Conservation (phyloP, 2,329 filamentous ascomycete genomes). For the Aureobasidium vineae region DNA sequence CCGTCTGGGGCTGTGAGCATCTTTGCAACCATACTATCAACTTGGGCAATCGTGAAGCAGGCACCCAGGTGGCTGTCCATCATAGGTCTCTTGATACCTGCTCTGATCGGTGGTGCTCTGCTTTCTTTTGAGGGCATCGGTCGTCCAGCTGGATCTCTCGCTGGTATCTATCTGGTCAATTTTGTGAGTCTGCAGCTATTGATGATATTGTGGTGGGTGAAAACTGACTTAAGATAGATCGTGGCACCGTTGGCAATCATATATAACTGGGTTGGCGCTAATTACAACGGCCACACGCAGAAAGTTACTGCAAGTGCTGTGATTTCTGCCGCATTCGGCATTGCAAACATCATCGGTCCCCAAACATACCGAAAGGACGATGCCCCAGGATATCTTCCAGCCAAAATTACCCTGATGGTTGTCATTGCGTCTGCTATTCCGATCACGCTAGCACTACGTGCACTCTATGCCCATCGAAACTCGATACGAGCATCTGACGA, state of each 20-base stretch:
- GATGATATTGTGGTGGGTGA: neutral
- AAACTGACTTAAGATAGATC: neutral
- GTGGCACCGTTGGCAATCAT: conserved; percentile 27
- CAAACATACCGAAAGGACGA: conserved; percentile 39
- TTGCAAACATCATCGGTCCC: conserved; percentile 42
- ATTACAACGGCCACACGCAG: conserved; percentile 70
- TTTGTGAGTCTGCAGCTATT: conserved; percentile 22
- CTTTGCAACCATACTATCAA: conserved; percentile 52
- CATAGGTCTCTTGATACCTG: conserved; percentile 50
- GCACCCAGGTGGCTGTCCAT: conserved; percentile 54
- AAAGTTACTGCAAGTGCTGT: conserved; percentile 64
- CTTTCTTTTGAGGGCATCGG: conserved; percentile 48
- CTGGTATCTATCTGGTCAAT: conserved; percentile 39
- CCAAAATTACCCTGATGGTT: conserved; percentile 37
- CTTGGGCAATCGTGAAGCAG: conserved; percentile 47
- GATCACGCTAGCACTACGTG: conserved; percentile 4
- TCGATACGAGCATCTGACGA: neutral
- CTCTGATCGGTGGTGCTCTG: conserved; percentile 49
- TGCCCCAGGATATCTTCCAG: conserved; percentile 39
- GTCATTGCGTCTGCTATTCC: neutral
- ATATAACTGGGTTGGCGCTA: conserved; percentile 47
- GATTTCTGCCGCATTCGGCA: conserved; percentile 42
- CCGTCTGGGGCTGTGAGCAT: conserved; percentile 56
- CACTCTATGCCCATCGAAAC: conserved; percentile 4
- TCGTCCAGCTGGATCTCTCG: conserved; percentile 29